phyloP scores from a whole-genome alignment of 129 eudicot species.

The Artemisia argyi region DNA sequence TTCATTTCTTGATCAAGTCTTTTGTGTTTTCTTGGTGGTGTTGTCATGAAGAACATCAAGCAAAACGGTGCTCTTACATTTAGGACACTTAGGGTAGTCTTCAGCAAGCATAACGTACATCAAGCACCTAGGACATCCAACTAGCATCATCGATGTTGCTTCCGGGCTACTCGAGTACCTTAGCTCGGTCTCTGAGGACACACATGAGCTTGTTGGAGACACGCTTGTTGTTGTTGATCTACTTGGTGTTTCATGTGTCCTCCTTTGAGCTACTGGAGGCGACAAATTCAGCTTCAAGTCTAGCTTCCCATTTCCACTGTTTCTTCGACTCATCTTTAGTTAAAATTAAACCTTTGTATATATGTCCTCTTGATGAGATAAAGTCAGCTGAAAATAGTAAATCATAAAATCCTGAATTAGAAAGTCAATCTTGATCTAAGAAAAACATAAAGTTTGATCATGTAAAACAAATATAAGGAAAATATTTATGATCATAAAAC shows the following conservation, averaged over 20 bases:
- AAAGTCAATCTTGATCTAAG: slow-evolving; percentile 10
- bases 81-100: slow-evolving; percentile 80
- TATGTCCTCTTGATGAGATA: slow-evolving; percentile 2
- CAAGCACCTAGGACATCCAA: slow-evolving; percentile 87
- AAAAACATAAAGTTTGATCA: neutral
- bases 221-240: slow-evolving; percentile 32
- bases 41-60: slow-evolving; percentile 65
- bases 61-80: slow-evolving; percentile 88
- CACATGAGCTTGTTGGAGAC: slow-evolving; percentile 68
- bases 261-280: slow-evolving; percentile 49
- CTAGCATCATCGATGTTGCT: slow-evolving; percentile 77
- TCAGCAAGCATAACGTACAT: slow-evolving; percentile 91
- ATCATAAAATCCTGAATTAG: slow-evolving; percentile 11
- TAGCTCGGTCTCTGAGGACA: slow-evolving; percentile 58
- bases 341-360: neutral
- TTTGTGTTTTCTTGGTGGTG: slow-evolving; percentile 48
- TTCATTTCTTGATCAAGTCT: slow-evolving; percentile 28
- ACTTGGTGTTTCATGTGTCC: slow-evolving; percentile 44
- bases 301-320: slow-evolving; percentile 42
- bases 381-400: slow-evolving; percentile 17
- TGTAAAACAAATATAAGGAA: neutral
- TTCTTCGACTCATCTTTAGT: slow-evolving; percentile 54
- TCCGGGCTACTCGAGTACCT: slow-evolving; percentile 70
- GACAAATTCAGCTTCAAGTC: slow-evolving; percentile 82
- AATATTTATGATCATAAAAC: slow-evolving; percentile 5